phyloP scores from a whole-genome alignment of 2,329 filamentous ascomycete genomes.

The Gremmenia infestans region DNA sequence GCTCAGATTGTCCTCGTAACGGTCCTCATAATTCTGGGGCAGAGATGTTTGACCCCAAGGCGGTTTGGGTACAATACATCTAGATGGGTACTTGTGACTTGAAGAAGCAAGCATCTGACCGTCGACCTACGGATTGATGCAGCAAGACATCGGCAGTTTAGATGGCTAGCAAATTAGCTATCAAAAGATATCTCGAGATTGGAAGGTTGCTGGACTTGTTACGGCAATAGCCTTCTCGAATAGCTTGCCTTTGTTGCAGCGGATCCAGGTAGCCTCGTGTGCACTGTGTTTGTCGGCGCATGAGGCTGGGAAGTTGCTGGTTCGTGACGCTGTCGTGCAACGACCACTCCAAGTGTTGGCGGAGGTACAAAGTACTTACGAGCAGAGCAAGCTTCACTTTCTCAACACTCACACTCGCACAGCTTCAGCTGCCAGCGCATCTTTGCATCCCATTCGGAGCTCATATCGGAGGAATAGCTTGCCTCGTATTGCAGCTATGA shows the following conservation, averaged over 20 bases:
- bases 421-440: slow-evolving; percentile 16
- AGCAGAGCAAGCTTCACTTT: not conserved
- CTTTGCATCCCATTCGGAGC: slow-evolving; percentile 10
- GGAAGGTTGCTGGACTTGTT: not conserved
- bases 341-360: slow-evolving; percentile 13
- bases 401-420: slow-evolving; percentile 1
- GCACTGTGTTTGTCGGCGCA: slow-evolving; percentile 9
- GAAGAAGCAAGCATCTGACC: slow-evolving; percentile 25
- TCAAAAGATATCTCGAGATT: slow-evolving; percentile 19
- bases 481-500: not conserved
- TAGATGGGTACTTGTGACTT: slow-evolving; percentile 19
- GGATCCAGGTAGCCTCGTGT: slow-evolving; percentile 17
- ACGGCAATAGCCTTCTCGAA: slow-evolving; percentile 12
- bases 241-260: slow-evolving; percentile 23
- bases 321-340: slow-evolving; percentile 26
- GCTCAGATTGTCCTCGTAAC: slow-evolving; percentile 3
- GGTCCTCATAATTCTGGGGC: slow-evolving; percentile 10
- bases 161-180: slow-evolving; percentile 4
- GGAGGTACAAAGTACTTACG: slow-evolving; percentile 14
- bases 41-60: slow-evolving; percentile 23
- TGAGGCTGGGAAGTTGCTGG: slow-evolving; percentile 15
- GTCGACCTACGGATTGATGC: slow-evolving; percentile 27
- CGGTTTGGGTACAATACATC: slow-evolving; percentile 11
- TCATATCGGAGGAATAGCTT: slow-evolving; percentile 7
- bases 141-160: slow-evolving; percentile 26